Percentiles rank a stretch among this genome's conserved stretches.
phyloP scores from a whole-genome alignment of 768 basidiomycete genomes.

The Boletus pseudopeckii region DNA sequence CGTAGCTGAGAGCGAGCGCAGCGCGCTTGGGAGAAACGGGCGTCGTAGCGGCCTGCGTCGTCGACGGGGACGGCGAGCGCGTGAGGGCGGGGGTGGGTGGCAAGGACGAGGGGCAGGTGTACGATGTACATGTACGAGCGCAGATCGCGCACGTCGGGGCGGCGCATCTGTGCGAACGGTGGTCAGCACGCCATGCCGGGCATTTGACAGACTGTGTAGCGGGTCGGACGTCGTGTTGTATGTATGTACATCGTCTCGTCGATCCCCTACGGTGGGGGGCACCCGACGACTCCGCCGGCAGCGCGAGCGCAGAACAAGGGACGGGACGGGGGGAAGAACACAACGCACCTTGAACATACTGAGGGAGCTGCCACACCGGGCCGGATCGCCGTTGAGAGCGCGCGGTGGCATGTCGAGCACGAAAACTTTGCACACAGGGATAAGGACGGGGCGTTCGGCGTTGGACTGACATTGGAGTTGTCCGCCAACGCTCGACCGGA shows the following conservation, averaged over 20 bases:
- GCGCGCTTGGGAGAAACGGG: conserved; percentile 28
- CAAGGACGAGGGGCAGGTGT: conserved; percentile 28
- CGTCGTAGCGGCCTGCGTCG: conserved; percentile 3
- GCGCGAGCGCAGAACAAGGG: neutral
- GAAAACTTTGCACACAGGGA: conserved; percentile 15
- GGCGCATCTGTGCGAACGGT: conserved; percentile 25
- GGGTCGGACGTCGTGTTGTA: no score
- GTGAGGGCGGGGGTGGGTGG: conserved; percentile 39
- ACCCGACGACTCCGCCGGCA: neutral
- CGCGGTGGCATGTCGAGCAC: conserved; percentile 32
- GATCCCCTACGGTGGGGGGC: neutral
- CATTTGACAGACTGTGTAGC: no score
- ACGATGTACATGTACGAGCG: conserved; percentile 36
- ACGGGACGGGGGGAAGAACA: neutral
- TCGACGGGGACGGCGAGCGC: conserved; percentile 30
- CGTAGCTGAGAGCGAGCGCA: conserved; percentile 22
- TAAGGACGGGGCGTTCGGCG: neutral
- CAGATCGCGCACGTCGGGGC: conserved; percentile 36
- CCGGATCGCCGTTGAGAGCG: conserved; percentile 19
- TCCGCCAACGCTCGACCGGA: conserved; percentile 15
- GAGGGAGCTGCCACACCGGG: conserved; percentile 9
- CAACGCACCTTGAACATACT: conserved; percentile 24
- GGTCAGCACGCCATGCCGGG: conserved; percentile 2
- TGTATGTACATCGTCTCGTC: no score
- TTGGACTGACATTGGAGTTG: conserved; percentile 17